Evolutionary conservation across 177 flowering plant species (phyloP), one percentile per base, ranked within the genome.

Genomic region (Tripterygium wilfordii): DNA sequence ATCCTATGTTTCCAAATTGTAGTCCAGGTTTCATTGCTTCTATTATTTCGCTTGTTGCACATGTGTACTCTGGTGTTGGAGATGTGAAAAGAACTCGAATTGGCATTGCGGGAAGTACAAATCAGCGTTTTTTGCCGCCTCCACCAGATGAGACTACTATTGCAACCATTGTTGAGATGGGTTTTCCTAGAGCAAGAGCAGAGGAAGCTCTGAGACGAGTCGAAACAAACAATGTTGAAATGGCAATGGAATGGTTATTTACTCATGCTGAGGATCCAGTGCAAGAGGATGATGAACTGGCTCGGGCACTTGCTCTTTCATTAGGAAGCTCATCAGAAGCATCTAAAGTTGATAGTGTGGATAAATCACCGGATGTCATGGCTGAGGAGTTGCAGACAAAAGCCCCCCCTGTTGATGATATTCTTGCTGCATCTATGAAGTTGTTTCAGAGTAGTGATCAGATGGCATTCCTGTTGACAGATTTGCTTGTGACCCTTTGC

Each of bases 201-300:
- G 98, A 85, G 65, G 98, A 90, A 63, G 94, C 97, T 23, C 56
- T 90, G 48, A 65, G 94, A 58, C 69, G 78, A 35, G 89, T 83
- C 38, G 92, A 74, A 60, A 67, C 85, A 47, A 88, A 85, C 55
- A 91, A 89, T 61, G 98, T 88, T 54, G 98, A 88, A 64, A 72
- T 91, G 95, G 96, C 98, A 19, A 85, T 85, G 96, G 98, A 91
- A 57, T 91, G 98, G 98, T 53, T 91, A 53, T 75, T 82, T 54
- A 75, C 60, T 67, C 98, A 88, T 68, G 68, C 83, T 48, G 98
- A 91, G 53, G 98, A 91, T 67, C 89, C 91, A 42, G 83, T 77
- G 40, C 92, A 81, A 64, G 96, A 91, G 59, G 98, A 91, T 66
- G 96, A 85, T 76, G 98, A 91, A 48, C 69, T 91, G 49, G 95